Conservation (phyloP, 495 filamentous ascomycete species). For the Halenospora varia region DNA sequence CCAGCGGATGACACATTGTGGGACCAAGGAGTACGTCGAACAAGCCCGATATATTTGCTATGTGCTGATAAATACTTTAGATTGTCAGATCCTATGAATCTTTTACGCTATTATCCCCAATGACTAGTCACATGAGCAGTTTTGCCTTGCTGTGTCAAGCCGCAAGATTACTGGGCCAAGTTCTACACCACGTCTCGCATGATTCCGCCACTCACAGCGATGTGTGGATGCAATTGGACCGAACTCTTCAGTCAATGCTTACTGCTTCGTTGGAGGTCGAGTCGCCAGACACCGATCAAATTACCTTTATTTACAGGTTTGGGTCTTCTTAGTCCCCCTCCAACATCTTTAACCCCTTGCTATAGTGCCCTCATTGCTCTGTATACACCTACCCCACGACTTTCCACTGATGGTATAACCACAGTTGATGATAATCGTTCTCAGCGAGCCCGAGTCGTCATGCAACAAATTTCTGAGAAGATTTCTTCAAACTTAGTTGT, state of each 20-base stretch:
- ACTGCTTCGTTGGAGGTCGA: background rate
- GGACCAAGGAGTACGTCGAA: slow-evolving; percentile 23
- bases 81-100: background rate
- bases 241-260: slow-evolving; percentile 1
- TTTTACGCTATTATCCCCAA: background rate
- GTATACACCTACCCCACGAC: no score
- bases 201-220: background rate
- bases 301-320: slow-evolving; percentile 1
- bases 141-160: slow-evolving; percentile 2
- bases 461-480: no score
- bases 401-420: no score
- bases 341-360: no score
- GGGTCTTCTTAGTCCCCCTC: no score
- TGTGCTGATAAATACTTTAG: no score
- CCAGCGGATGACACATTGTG: slow-evolving; percentile 40
- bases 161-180: slow-evolving; percentile 2
- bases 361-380: no score
- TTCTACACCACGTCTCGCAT: background rate
- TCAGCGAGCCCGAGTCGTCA: no score
- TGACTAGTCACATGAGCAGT: background rate
- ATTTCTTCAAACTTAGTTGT: no score
- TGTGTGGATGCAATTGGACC: slow-evolving; percentile 1
- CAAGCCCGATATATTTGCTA: background rate
- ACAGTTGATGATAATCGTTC: no score
- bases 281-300: slow-evolving; percentile 9